Percentiles rank a stretch among this genome's conserved stretches.
phyloP scores from a whole-genome alignment of 257 asterid species.

The Salvia splendens region DNA sequence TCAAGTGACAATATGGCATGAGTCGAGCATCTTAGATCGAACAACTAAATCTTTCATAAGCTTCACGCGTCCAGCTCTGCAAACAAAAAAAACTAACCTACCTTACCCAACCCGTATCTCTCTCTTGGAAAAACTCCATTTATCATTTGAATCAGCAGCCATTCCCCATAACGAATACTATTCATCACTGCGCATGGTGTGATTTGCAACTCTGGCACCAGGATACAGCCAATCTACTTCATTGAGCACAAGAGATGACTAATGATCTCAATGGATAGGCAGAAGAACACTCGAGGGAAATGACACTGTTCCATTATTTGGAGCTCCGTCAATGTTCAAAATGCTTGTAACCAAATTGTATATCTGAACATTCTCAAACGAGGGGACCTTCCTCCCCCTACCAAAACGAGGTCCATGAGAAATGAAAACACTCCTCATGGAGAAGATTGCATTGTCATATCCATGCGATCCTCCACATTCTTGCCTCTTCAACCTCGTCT shows the following conservation, averaged over 20 bases:
- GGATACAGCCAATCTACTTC: not conserved
- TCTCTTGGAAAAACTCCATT: constrained; percentile 11
- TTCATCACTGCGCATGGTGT: not conserved
- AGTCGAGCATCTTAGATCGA: not conserved
- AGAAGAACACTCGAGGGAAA: constrained; percentile 58
- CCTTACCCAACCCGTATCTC: not conserved
- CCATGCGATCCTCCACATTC: constrained; percentile 92
- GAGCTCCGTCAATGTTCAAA: constrained; percentile 57
- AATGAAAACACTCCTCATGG: constrained; percentile 74
- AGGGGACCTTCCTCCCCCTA: constrained; percentile 56
- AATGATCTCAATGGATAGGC: constrained; percentile 45
- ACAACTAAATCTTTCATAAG: not conserved
- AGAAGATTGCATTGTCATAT: constrained; percentile 65
- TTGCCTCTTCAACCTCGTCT: constrained; percentile 39
- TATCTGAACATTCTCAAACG: constrained; percentile 73
- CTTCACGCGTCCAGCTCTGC: not conserved
- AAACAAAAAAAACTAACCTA: not conserved
- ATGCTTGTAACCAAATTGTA: constrained; percentile 64
- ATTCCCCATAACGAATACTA: not conserved
- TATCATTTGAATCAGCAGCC: not conserved
- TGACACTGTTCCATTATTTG: constrained; percentile 61
- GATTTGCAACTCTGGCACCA: not conserved
- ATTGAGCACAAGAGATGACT: not conserved
- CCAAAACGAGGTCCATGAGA: constrained; percentile 69
- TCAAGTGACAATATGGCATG: not conserved